Base-by-base conservation (phyloP, 2,329 filamentous ascomycete genomes). In the Phaeosphaeriaceae sp. region DNA sequence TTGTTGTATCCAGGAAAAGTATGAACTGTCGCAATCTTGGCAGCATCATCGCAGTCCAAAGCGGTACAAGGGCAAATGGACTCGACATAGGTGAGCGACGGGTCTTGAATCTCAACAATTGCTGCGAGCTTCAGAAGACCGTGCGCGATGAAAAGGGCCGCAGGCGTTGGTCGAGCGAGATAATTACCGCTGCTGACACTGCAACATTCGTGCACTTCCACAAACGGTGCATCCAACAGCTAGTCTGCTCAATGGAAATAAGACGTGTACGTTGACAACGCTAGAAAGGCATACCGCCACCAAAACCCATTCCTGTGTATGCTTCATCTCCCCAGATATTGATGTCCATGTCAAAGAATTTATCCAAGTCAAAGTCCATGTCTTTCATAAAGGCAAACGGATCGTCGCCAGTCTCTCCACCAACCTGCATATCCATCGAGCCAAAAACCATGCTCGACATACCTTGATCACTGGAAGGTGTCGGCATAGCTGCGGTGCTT, bases 351-450 rank as follows among this genome's bases (percentile, higher is more conserved):
- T 76, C 73, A n/a, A 76, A 68, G 32, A 77, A 71, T 17, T 66
- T 66, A 32, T 74, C 73, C 67, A 76, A 72, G 40, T 77, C 73
- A 48, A 77, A 73, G 48, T 77, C 68, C 3, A 46, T 30, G 49
- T 59, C 54, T 26, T 58, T 68, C 66, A 76, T 67, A 1, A 69
- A 63, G 1, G 63, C 57, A 48, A 74, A 68, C 0, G 70, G 65
- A 26, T 72, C 72, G 13, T 19, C 24, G 6, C 35, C 44, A 4
- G 26, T 55, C 6, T 58, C 54, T 8, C 10, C 48, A 5, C 17
- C 52, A 22, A 53, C 35, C n/a, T 55, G 54, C 19, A 60, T 52
- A n/a, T 40, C 55, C 22, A 50, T 42, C 21, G 17, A 51, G 52
- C 47, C 22, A 11, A 48, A 24, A 26, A 15, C 28, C 19, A 54